Evolutionary conservation across 1,284 basidiomycete genomes (phyloP).

Genomic region (Phenoliferia sp.): DNA sequence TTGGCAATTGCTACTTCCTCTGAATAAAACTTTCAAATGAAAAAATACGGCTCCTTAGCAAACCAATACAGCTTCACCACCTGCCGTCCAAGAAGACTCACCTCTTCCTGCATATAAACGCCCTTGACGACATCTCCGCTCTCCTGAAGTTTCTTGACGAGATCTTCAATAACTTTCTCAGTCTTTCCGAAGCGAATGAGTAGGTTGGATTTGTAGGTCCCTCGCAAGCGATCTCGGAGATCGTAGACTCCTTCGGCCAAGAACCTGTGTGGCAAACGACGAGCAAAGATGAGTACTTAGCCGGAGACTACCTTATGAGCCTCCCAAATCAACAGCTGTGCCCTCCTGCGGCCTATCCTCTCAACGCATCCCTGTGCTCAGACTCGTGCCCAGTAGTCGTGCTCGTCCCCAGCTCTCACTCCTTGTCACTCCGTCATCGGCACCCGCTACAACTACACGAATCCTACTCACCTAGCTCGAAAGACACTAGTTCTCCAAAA

Average conservation of each 20-base stretch:
- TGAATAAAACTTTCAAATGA: constrained; percentile 33
- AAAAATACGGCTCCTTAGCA: too few species aligned
- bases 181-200: constrained; percentile 50
- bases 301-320: not conserved
- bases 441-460: not conserved
- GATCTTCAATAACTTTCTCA: constrained; percentile 44
- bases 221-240: constrained; percentile 45
- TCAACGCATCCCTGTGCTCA: too few species aligned
- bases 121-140: constrained; percentile 45
- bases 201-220: constrained; percentile 46
- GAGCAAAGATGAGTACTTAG: not conserved
- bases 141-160: constrained; percentile 44
- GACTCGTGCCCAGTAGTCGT: too few species aligned
- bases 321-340: not conserved
- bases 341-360: not conserved
- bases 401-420: too few species aligned
- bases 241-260: constrained; percentile 51
- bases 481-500: constrained; percentile 51
- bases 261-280: constrained; percentile 42
- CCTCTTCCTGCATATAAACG: constrained; percentile 48
- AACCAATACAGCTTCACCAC: not conserved
- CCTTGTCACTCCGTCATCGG: too few species aligned
- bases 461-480: constrained; percentile 37
- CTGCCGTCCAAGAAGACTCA: constrained; percentile 20
- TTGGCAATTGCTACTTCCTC: constrained; percentile 38